A percentile compares a stretch with the other conserved stretches of the same genome.
phyloP scores from a whole-genome alignment of 495 filamentous ascomycete genomes.

The Cenococcum geophilum region DNA sequence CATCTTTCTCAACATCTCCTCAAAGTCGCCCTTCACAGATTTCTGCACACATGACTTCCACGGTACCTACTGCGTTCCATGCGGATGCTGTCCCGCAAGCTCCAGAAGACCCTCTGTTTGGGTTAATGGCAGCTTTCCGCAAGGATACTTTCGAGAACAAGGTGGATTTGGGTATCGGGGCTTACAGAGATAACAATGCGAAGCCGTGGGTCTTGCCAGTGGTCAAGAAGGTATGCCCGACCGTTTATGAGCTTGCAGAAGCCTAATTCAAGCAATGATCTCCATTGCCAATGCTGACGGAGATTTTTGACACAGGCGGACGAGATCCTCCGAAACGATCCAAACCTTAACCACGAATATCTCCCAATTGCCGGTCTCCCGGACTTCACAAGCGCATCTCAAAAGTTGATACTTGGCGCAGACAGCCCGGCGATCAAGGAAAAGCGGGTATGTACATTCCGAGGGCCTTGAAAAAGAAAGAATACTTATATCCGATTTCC shows the following conservation, averaged over 20 bases:
- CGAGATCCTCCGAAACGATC: constrained; percentile 76
- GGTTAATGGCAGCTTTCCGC: constrained; percentile 80
- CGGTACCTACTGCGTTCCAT: constrained; percentile 57
- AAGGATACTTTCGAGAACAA: constrained; percentile 80
- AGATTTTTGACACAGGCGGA: constrained; percentile 61
- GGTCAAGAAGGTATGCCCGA: constrained; percentile 73
- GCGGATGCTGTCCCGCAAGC: constrained; percentile 78
- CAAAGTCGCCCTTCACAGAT: constrained; percentile 45
- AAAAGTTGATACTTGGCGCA: constrained; percentile 78
- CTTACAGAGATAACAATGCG: constrained; percentile 89
- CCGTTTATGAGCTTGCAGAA: background rate
- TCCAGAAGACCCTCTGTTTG: constrained; percentile 93
- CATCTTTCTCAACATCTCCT: constrained; percentile 9
- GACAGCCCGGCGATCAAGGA: constrained; percentile 77
- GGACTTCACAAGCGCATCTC: constrained; percentile 77
- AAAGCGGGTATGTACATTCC: constrained; percentile 55
- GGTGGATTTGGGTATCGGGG: constrained; percentile 93
- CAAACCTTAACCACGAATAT: constrained; percentile 93
- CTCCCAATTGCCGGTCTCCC: constrained; percentile 88
- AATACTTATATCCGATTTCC: constrained; percentile 16
- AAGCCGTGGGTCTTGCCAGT: constrained; percentile 99
- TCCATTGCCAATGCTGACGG: constrained; percentile 8
- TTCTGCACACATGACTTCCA: constrained; percentile 47
- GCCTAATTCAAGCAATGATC: constrained; percentile 1
- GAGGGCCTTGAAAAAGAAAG: background rate